Evolutionary conservation across 1,284 basidiomycete species (phyloP), one percentile per base, ranked within the genome.

Genomic region (Malassezia obtusa): DNA sequence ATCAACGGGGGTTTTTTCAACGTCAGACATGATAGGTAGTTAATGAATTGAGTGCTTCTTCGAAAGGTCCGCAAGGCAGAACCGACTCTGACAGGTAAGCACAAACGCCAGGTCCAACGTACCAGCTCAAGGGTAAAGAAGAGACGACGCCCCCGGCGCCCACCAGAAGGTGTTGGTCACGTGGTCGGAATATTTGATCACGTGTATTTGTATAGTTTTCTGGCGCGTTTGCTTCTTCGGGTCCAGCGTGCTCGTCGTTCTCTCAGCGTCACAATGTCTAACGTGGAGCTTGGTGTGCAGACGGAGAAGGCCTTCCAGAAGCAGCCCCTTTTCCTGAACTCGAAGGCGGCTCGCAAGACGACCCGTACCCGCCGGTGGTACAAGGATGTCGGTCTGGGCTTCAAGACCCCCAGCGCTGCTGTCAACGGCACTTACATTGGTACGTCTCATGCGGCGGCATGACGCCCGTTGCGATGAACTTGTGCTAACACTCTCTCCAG

Each of bases 341-440:
- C 88, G 77, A 98, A 98, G 83, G 80, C 82, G 68, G 85, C 84
- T 75, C 87, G 88, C 88, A 79, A 76, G 86, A 83, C 84, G 60
- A 89, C 89, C 69, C 95, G 86, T 82, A 86, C 89, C 68, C 92
- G 86, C 83, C 82, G 94, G 77, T 99, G 94, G 94, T 95, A 89
- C 81, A 98, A 96, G 70, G 73, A 74, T 67, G 70, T 75, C 51
- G 73, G 73, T 58, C 68, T 75, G 48, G 73, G 73, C 53, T 74
- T 75, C 68, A 75, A 77, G 84, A 98, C 90, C 52, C 94, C 94
- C 57, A 72, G 83, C 71, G 92, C 96, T 75, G 94, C 94, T 59
- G 89, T 98, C 76, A 89, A 83, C 65, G 94, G 91, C 73, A 87
- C 87, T 68, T 99, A 98, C 81, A 89, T 98, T 75, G 89, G 68